Evolutionary conservation across 306 rosid genomes (phyloP), one percentile per base, ranked within the genome.

Genomic region (Hylodesmum podocarpum): DNA sequence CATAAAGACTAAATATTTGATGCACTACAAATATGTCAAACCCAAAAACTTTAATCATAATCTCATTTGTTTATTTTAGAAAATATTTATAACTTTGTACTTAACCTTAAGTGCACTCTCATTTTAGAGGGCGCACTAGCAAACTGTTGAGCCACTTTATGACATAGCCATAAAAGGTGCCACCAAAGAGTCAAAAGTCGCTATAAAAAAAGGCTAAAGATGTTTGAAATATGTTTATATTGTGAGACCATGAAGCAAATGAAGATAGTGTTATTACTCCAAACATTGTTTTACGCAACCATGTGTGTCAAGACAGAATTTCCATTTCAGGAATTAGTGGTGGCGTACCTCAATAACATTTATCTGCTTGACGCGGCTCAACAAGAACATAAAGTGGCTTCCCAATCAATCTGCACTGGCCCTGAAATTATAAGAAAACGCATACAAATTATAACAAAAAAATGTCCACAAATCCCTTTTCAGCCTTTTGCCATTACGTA

Each of bases 321-420:
- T 43, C 75, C 78, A 66, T n/a, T 62, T 66, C 43, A 66, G 65
- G 44, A 50, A 50, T 73, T 18, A 41, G 12, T n/a, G 47, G 28
- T 53, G 7, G 22, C 19, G 6, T 76, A 88, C 93, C 97, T 90
- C 67, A 73, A 75, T 77, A 87, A 73, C 90, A 80, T 58, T 68
- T 54, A 59, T 90, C 91, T 10, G 86, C 74, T 85, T 81, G 54
- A 7, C 97, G 86, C 18, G 99, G 99, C 91, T 89, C 98, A 73
- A 96, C 97, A 34, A 93, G 97, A 25, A 89, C 92, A 72, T 92
- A 96, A 39, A 96, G 89, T 73, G 98, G 98, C 81, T 91, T 96
- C 75, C 99, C 97, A 25, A 85, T 84, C 19, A 86, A 91, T 86
- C 88, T 86, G 80, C 91, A 54, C 67, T 91, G 94, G 70, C 96